Evolutionary conservation across 1,284 basidiomycete genomes (phyloP).

Genomic region (Ustilago trichophora): DNA sequence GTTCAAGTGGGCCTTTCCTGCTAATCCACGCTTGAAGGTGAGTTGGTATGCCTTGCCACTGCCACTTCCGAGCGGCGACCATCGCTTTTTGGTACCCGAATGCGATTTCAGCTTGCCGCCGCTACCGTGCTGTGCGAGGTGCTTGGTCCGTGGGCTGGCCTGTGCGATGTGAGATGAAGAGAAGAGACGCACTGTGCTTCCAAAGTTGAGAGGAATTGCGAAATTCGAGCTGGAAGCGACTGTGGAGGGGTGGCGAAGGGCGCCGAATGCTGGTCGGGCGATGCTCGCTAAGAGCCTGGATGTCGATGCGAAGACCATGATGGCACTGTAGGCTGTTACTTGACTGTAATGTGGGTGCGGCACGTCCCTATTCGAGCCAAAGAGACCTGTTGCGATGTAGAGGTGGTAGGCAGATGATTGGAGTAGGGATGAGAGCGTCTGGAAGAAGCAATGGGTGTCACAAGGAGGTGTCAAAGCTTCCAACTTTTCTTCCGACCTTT

Average conservation of each 20-base stretch:
- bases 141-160: constrained; percentile 33
- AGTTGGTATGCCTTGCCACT: constrained; percentile 47
- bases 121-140: constrained; percentile 45
- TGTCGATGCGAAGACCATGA: constrained; percentile 24
- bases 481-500: constrained; percentile 29
- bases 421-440: too few species aligned
- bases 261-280: constrained; percentile 11
- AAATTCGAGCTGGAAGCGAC: neutral
- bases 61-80: constrained; percentile 45
- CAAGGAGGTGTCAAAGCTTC: neutral
- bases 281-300: constrained; percentile 21
- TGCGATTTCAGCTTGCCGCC: constrained; percentile 54
- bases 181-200: constrained; percentile 8
- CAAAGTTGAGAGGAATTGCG: neutral
- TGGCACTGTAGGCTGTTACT: too few species aligned
- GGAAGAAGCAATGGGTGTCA: constrained; percentile 1
- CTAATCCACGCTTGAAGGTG: constrained; percentile 46
- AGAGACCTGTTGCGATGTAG: neutral
- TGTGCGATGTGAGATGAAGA: constrained; percentile 9
- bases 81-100: constrained; percentile 57
- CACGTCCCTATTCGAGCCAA: too few species aligned
- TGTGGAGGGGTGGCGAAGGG: constrained; percentile 10
- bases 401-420: too few species aligned
- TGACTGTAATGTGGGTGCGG: too few species aligned
- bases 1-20: constrained; percentile 59